Percentiles rank a stretch among this genome's conserved stretches.
Evolutionary conservation across 164 flowering plant genomes (phyloP).

Genomic region (Chimonanthus praecox): DNA sequence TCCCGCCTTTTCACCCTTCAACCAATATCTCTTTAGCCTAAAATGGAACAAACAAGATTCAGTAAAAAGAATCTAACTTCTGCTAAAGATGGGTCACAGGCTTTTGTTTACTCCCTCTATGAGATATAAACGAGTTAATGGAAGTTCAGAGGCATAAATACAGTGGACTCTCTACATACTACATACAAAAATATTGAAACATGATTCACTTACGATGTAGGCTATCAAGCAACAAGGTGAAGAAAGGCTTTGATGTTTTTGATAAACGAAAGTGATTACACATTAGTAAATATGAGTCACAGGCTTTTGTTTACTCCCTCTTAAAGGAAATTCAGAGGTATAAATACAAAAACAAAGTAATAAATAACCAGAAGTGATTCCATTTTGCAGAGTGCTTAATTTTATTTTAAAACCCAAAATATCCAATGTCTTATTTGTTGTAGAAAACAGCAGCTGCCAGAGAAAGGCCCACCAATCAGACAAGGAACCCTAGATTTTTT

Average conservation of each 20-base stretch:
- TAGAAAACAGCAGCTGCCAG: too few species aligned
- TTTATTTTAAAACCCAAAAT: too few species aligned
- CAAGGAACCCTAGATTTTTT: too few species aligned
- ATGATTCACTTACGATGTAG: not conserved
- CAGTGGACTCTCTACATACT: not conserved
- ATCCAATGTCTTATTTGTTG: too few species aligned
- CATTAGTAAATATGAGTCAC: too few species aligned
- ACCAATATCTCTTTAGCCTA: constrained; percentile 71
- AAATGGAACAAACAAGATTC: not conserved
- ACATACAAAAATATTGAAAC: not conserved
- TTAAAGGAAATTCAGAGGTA: not conserved
- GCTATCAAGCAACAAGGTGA: not conserved
- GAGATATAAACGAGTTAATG: not conserved
- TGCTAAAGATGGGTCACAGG: not conserved
- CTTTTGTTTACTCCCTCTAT: not conserved
- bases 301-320: not conserved
- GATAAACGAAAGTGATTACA: too few species aligned
- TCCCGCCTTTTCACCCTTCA: constrained; percentile 88
- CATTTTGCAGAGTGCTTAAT: too few species aligned
- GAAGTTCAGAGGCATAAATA: not conserved
- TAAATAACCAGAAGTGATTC: too few species aligned
- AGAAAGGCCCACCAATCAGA: too few species aligned
- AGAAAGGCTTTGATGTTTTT: too few species aligned
- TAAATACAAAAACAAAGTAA: not conserved
- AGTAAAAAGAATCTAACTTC: not conserved